Base-by-base conservation (phyloP, 345 rosid genomes). In the Populus davidiana region DNA sequence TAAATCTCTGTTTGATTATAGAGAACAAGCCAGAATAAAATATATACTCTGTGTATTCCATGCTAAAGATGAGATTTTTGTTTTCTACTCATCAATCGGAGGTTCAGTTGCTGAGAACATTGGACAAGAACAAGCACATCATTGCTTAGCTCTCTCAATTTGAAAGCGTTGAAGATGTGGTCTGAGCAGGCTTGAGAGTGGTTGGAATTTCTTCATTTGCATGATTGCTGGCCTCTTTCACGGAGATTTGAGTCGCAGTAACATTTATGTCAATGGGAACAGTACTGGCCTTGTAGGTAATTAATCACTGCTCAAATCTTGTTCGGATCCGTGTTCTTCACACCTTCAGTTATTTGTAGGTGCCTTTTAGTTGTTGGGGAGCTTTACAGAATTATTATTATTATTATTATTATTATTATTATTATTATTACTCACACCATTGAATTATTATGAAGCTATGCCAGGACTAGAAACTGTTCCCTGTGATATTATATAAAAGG, bases 161-260 rank as follows among this genome's bases (percentile, higher is more conserved):
- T 86, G 38, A 91, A 88, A 81, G 94, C 94, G 23, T 78, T 91
- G 89, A 88, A 89, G 86, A 91, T 88, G 85, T 89, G 92, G 94
- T 84, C 89, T 0, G 86, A 86, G 85, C 94, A 89, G 82, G 87
- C 88, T 14, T 90, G 89, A 29, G 90, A 86, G 74, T 92, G 92
- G 20, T 71, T 91, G 80, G 88, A 85, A 73, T 89, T 84, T 82
- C 89, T 91, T 8, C 94, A 91, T 69, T 89, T 88, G 1, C 94
- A 89, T 65, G 94, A 91, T 17, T 92, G 39, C 92, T 5, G 89
- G 94, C 78, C 86, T 89, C 76, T 89, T 89, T 79, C 94, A 89
- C 74, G 79, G 94, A 38, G 91, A 88, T 80, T 86, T 91, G 54
- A 91, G 88, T 78, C 88, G 91, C 88, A 91, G 94, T 67, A 91